Evolutionary conservation across 192 early-diverging fungal species (phyloP).

Genomic region (Mortierella antarctica): DNA sequence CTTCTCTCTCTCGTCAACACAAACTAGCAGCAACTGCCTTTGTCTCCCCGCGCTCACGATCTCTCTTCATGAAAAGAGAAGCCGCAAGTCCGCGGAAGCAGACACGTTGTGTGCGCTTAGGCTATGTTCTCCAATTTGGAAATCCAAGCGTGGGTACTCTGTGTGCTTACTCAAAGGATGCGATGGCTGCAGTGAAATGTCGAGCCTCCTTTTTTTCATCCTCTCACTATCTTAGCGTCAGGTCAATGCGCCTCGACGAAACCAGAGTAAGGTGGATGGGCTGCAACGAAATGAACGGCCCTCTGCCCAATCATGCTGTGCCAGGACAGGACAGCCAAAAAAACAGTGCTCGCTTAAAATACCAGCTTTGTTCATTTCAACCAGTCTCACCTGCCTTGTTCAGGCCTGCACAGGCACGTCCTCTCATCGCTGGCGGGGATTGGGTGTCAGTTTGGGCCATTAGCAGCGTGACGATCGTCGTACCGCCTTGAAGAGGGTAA

Average conservation of each 20-base stretch:
- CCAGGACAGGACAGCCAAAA: background rate
- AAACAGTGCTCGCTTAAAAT: too few relatives aligned
- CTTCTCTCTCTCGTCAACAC: too few relatives aligned
- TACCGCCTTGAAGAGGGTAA: too few relatives aligned
- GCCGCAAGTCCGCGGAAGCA: too few relatives aligned
- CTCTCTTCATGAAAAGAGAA: too few relatives aligned
- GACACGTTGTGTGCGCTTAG: too few relatives aligned
- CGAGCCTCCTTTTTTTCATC: background rate
- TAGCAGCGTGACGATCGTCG: too few relatives aligned
- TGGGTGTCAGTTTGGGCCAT: constrained; percentile 4
- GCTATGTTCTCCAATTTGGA: too few relatives aligned
- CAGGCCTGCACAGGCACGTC: constrained; percentile 16
- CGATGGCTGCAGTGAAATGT: background rate
- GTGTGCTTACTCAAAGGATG: background rate
- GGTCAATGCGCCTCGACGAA: background rate
- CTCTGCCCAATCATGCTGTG: constrained; percentile 9
- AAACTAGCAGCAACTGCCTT: too few relatives aligned
- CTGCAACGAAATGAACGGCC: background rate
- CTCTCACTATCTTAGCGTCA: background rate
- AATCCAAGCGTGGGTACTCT: too few relatives aligned
- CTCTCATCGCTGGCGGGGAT: background rate
- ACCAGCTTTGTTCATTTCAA: background rate
- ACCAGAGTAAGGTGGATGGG: background rate
- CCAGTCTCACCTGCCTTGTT: background rate
- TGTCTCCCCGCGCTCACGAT: too few relatives aligned